Evolutionary conservation across 2,329 filamentous ascomycete species (phyloP), one percentile per base, ranked within the genome.

Genomic region (Claviceps maximensis): DNA sequence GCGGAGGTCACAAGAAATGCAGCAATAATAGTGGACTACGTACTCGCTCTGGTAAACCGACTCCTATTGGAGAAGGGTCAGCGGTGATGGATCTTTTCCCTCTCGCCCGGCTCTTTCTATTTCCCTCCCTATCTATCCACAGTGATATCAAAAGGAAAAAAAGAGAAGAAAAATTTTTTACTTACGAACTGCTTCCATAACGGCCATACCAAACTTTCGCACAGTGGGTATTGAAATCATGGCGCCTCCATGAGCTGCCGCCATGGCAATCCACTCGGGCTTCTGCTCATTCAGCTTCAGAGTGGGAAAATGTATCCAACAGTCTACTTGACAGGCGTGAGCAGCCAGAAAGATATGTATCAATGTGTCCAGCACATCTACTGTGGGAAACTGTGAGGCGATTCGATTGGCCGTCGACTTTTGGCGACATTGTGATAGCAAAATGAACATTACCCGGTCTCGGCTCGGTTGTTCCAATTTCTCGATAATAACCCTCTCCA

Each of bases 371-470:
- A 85, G 69, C 2, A 80, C 64, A 23, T 79, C 76, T 19, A 79
- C 72, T 1, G 79, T 80, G 0, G 81, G 80, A 57, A 86, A 86
- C 0, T 81, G 82, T 1, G 73, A 76, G 19, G 75, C 78, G 21
- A 80, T 77, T 49, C 71, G 75, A 55, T 62, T 74, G 65, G 66
- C 75, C 67, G 65, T 76, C 59, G 68, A 67, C 57, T 71, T 70
- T 41, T 70, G 70, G 47, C 75, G 76, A 58, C 77, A 83, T 4
- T 76, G 80, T 49, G 74, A 73, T 38, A 87, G 67, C 1, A 87
- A 77, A 54, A 86, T 74, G 12, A 77, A 81, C 53, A 88, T 69
- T 1, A 86, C 74, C 47, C 74, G 75, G 63, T 88, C 84, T 3
- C 82, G 75, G 21, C 70, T 73, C 6, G 73, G 67, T 25, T 67